Base-by-base conservation (phyloP, 768 basidiomycete species). In the Daedalea quercina region DNA sequence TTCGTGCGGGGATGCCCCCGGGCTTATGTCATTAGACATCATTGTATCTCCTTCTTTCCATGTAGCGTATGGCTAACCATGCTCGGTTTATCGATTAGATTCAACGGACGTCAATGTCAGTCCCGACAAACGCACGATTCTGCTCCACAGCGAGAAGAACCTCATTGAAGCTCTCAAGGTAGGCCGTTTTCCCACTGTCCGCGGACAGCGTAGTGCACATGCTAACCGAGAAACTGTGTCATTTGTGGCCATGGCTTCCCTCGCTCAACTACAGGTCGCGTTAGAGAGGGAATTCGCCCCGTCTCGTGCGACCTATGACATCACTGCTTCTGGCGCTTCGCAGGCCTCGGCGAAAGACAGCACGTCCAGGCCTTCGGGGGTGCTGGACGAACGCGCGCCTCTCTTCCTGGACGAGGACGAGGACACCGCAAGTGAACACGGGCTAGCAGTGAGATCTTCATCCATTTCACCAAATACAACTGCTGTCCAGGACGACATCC, bases 71-170 rank as follows among this genome's bases (percentile, higher is more conserved):
- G 37, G 37, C 37, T 17, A 15, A 15, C 37, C 13, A 15, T 15
- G 37, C 15, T 40, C 37, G 8, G 7, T 15, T 6, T 40, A 23
- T 22, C 12, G 1, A 1, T 19, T 56, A 94, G 91, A 84, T 52
- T 73, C 81, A 0, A 90, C 82, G 61, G 96, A 99, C 63, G 83
- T 99, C 62, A 99, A 99, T 56, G 89, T 98, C 54, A 90, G 85
- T 56, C 95, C 96, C 0, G 96, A 98, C 71, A 99, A 98, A 64
- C 79, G 95, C n/a, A 94, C 92, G 0, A 87, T 98, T 34, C 84
- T 96, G 47, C 63, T 99, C 11, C 93, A 97, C 60, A 85, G 85
- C 65, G 95, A 99, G 66, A 76, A 74, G 11, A 87, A 86, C 55
- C 69, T 99, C 17, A 76, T 98, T 0, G 69, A 79, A 2, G 81